Base-by-base conservation (phyloP, 1,139 yeast species). In the Meyerozyma sp. region DNA sequence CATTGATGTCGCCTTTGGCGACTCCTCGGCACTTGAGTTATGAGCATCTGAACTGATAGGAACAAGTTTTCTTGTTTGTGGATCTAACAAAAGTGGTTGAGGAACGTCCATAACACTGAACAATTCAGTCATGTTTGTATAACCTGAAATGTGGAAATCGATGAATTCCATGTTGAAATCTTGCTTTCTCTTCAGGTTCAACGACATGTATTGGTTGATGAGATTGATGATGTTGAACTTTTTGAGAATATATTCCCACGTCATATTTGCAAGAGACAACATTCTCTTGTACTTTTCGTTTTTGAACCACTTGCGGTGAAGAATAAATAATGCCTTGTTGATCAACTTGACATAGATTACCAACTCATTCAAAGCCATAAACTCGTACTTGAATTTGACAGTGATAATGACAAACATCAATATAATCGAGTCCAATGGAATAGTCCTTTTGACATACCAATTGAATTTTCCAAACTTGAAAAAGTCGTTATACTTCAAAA, bases 391-490 rank as follows among this genome's bases (percentile, higher is more conserved):
- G 54, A 77, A 66, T 54, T 79, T 81, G 7, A 79, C 74, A 1
- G 77, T 69, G 41, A 80, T 66, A 25, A 79, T 74, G 20, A 78
- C 73, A 52, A 77, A 66, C 50, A 79, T 62, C 44, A 79, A 59
- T 21, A 79, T 75, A 9, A 80, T 70, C n/a, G 82, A 78, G 56
- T 80, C 84, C 43, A 79, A 65, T 3, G 85, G 85, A 42, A 80
- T 72, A 5, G 79, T 76, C 42, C 82, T 65, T 52, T 79, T 75
- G 41, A 79, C 70, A 49, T 77, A 80, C 84, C 84, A 80, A 53
- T 79, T 80, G 57, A 66, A 80, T 46, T 67, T 70, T 0, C 79
- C 79, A 51, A 74, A 66, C 45, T 72, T 72, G 49, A 72, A 67
- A 46, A 72, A 72, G 51, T 72, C 77, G 50, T 72, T 72, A 50